A percentile compares a stretch with the other conserved stretches of the same genome.
These are phyloP conservation scores for Neurospora sp. DNA, from an alignment of 495 filamentous ascomycete genomes.

Conservation along the genomic window DNA sequence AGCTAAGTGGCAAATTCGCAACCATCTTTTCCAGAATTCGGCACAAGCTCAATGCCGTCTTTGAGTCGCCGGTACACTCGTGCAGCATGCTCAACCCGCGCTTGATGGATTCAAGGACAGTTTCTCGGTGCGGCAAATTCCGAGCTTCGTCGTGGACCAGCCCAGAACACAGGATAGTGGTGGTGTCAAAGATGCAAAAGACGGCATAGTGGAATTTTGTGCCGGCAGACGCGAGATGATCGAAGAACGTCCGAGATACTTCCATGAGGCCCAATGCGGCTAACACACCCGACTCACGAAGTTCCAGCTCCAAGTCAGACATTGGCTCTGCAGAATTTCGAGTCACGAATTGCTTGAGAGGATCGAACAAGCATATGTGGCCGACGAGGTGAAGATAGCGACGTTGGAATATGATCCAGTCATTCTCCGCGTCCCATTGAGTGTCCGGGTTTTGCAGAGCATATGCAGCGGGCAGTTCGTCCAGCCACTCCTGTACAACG, in stretches of 20 bases:
- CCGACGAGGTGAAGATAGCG: conserved; percentile 38
- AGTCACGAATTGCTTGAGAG: conserved; percentile 35
- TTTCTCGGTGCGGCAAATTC: conserved; percentile 32
- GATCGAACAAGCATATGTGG: conserved; percentile 35
- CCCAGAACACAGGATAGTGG: conserved; percentile 39
- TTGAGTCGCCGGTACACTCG: conserved; percentile 20
- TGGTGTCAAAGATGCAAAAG: conserved; percentile 44
- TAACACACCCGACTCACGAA: conserved; percentile 30
- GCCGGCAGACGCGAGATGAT: conserved; percentile 32
- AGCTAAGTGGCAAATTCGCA: conserved; percentile 13
- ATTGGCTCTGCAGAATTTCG: conserved; percentile 20
- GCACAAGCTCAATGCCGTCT: conserved; percentile 17
- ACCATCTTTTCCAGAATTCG: conserved; percentile 21
- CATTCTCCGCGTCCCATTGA: conserved; percentile 33
- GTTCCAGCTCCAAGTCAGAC: conserved; percentile 15
- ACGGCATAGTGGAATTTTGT: conserved; percentile 42
- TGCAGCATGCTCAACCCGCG: conserved; percentile 30
- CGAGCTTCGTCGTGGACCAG: conserved; percentile 38
- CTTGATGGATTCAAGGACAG: conserved; percentile 29
- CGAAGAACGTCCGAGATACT: conserved; percentile 30
- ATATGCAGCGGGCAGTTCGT: conserved; percentile 33
- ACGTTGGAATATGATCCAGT: conserved; percentile 38
- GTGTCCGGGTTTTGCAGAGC: conserved; percentile 29
- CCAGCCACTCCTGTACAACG: conserved; percentile 30
- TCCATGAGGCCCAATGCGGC: conserved; percentile 33